Percentiles rank a stretch among this genome's conserved stretches.
phyloP scores from a whole-genome alignment of 2,329 filamentous ascomycete genomes.

The Rutstroemia sp. region DNA sequence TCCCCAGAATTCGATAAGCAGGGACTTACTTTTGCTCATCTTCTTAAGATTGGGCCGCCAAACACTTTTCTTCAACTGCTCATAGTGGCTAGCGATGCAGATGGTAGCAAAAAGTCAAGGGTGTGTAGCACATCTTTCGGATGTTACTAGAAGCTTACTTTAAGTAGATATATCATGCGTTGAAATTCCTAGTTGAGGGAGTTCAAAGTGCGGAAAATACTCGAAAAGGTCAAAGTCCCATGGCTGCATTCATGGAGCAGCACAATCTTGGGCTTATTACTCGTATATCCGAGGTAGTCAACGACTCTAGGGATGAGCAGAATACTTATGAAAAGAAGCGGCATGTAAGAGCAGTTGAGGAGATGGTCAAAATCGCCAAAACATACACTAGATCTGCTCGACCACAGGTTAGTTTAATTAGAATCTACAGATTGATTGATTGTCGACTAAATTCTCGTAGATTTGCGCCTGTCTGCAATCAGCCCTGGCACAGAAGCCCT shows the following conservation, averaged over 20 bases:
- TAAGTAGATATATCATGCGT: conserved; percentile 24
- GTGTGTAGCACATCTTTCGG: conserved; percentile 38
- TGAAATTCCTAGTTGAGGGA: conserved; percentile 36
- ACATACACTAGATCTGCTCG: conserved; percentile 69
- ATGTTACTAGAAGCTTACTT: background rate
- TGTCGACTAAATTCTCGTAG: conserved; percentile 33
- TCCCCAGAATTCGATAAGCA: conserved; percentile 62
- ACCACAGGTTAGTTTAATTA: conserved; percentile 67
- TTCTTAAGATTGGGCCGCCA: conserved; percentile 70
- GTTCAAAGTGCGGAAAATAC: conserved; percentile 22
- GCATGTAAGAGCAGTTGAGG: conserved; percentile 76
- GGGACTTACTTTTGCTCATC: conserved; percentile 44
- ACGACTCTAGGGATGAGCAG: conserved; percentile 53
- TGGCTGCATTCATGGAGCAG: conserved; percentile 71
- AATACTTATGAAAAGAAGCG: conserved; percentile 62
- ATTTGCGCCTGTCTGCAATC: conserved; percentile 90
- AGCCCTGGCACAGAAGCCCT: conserved; percentile 63
- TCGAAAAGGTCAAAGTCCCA: conserved; percentile 43
- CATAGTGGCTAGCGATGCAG: conserved; percentile 66
- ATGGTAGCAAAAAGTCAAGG: conserved; percentile 46
- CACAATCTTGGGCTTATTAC: conserved; percentile 85
- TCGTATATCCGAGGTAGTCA: conserved; percentile 70
- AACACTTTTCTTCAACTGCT: conserved; percentile 73
- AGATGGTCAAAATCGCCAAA: conserved; percentile 75
- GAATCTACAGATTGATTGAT: background rate